Conservation (phyloP, 2,329 filamentous ascomycete genomes). For the Talaromyces amestolkiae region DNA sequence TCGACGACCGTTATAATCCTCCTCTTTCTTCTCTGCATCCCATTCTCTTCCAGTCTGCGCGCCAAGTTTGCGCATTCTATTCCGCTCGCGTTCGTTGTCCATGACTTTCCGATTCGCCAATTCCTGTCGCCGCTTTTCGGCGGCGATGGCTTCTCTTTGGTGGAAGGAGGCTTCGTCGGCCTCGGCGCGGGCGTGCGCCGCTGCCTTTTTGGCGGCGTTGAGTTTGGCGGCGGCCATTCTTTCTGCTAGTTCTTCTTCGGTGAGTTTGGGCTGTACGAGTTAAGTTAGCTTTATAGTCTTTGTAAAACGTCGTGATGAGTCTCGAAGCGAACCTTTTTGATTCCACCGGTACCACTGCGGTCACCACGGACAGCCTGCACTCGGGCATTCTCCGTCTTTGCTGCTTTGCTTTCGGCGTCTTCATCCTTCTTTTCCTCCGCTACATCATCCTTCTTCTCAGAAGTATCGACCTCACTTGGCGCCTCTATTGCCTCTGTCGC, state of each 20-base stretch:
- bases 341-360: slow-evolving; percentile 53
- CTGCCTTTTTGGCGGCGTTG: slow-evolving; percentile 59
- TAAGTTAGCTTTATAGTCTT: slow-evolving; percentile 25
- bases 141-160: slow-evolving; percentile 60
- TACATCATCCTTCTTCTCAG: slow-evolving; percentile 20
- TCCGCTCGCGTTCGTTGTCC: slow-evolving; percentile 62
- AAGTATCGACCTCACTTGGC: slow-evolving; percentile 24
- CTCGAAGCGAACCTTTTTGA: slow-evolving; percentile 42
- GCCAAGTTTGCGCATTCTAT: slow-evolving; percentile 58
- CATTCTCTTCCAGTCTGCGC: slow-evolving; percentile 60
- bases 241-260: slow-evolving; percentile 61
- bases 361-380: slow-evolving; percentile 54
- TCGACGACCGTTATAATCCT: slow-evolving; percentile 49
- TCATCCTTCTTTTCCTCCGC: slow-evolving; percentile 23
- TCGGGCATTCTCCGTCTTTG: slow-evolving; percentile 27
- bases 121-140: slow-evolving; percentile 54
- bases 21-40: slow-evolving; percentile 61
- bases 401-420: slow-evolving; percentile 22
- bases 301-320: background rate
- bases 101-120: slow-evolving; percentile 54
- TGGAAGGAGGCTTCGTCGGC: slow-evolving; percentile 65
- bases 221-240: slow-evolving; percentile 62
- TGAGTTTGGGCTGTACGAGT: slow-evolving; percentile 55
- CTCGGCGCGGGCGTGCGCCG: slow-evolving; percentile 63
- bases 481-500: slow-evolving; percentile 31